Evolutionary conservation across 2,329 filamentous ascomycete genomes (phyloP), one percentile per base, ranked within the genome.

Genomic region (Cytospora piceae): DNA sequence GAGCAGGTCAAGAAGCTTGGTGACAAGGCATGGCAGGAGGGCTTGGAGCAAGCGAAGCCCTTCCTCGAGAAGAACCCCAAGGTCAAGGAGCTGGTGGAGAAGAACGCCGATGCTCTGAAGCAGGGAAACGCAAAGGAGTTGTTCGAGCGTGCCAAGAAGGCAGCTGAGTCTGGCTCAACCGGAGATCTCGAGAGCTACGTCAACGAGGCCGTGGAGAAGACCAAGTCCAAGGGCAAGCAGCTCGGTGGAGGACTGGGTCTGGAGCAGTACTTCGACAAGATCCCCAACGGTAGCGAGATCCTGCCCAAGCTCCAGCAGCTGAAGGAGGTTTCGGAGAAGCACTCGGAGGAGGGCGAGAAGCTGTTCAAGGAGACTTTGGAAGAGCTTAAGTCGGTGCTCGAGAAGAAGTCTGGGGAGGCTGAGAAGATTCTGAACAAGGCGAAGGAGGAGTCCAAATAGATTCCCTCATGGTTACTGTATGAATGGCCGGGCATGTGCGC

Each of bases 1-100:
- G 78, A 91, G 73, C 81, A 90, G 74, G 72, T 93, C 37, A 83
- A 85, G 77, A 84, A 89, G 76, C 77, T 92, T 2, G 89, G 89
- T 27, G 89, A 93, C 51, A 83, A 92, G 76, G 87, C 87, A 0
- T 93, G 88, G 88, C 81, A 87, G 69, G 90, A 91, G 79, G 89
- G 86, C 0, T 73, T 91, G 56, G 87, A 93, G 77, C 81, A 91
- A 76, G 87, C 86, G 42, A 87, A 90, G 80, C 89, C 90, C 0
- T 85, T 87, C 66, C 82, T 93, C 0, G 90, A 93, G 70, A 92
- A 92, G 82, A 91, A 86, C 76, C 89, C 90, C n/a, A 81, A 91
- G 78, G 78, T 91, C 66, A 93, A 92, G 80, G 81, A 92, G 76
- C 75, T 92, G 0, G 74, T 93, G 1, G 89, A 92, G 79, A 80